Evolutionary conservation across 257 asterid species (phyloP), one percentile per base, ranked within the genome.

Genomic region (Gentiana straminea): DNA sequence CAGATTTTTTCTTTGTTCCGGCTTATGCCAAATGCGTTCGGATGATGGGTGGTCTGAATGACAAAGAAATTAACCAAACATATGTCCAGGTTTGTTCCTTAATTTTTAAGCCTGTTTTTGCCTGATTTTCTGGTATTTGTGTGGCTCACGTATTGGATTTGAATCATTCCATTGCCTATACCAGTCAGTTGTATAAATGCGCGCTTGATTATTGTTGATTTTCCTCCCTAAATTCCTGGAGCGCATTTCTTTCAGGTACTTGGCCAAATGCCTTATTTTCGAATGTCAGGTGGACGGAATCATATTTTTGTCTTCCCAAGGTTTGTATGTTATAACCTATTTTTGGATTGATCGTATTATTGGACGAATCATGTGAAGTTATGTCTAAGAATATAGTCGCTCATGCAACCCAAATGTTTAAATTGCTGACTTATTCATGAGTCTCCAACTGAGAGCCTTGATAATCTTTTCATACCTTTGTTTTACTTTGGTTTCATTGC

Each of bases 241-340:
- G 49, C 64, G 59, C 62, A 73, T 76, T 77, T 62, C 67, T 84
- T 82, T 77, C 94, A 91, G 97, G 93, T 91, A 65, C 72, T 87
- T 69, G 77, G 94, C 72, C 97, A 91, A 77, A 91, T 91, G 98
- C 95, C 95, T 61, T 77, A 83, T 77, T 91, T 87, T 81, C 78
- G 97, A 79, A 72, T 91, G 65, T 81, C 97, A 54, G 90, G 95
- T 58, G 95, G 98, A 49, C 90, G 98, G 62, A 64, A 85, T 70
- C 98, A 91, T 77, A 67, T 91, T 58, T 87, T 87, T 77, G 86
- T 91, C 55, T 91, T 91, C 73, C 98, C 98, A 50, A 87, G 97
- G 95, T 91, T 72, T 67, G 67, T 32, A 15, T 24, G 34, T 57
- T 48, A 58, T 54, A 48, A 57, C 33, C 44, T 55, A 33, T 45